These are phyloP conservation scores for Hypericum androsaemum DNA, from an alignment of 345 rosid species.

Conservation along the genomic window DNA sequence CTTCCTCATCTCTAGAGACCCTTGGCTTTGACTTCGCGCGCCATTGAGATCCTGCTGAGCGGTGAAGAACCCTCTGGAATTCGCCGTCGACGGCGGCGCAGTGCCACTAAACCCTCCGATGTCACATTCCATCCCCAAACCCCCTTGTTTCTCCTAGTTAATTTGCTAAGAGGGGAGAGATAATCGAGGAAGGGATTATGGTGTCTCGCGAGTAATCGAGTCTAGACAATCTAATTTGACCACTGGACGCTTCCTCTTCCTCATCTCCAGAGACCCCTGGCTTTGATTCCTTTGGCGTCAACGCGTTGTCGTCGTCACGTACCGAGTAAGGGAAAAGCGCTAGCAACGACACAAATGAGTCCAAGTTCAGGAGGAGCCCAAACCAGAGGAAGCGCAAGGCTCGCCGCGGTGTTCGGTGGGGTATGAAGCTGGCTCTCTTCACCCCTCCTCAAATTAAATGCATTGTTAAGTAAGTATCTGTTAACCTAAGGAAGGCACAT, in stretches of 20 bases:
- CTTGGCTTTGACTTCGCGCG: constrained; percentile 13
- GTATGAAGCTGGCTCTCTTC: constrained; percentile 69
- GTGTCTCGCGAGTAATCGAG: too few species aligned
- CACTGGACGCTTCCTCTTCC: too few species aligned
- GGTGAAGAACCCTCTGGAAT: constrained; percentile 36
- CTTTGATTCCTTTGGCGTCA: too few species aligned
- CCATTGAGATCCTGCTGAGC: constrained; percentile 45
- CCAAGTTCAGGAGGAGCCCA: constrained; percentile 47
- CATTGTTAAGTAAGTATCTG: constrained; percentile 52
- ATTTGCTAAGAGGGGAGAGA: too few species aligned
- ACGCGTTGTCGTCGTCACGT: constrained; percentile 20
- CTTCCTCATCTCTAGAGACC: constrained; percentile 25
- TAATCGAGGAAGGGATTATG: too few species aligned
- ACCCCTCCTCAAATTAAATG: constrained; percentile 56
- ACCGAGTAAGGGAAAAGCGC: constrained; percentile 15
- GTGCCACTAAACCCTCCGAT: too few species aligned
- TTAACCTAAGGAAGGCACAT: too few species aligned
- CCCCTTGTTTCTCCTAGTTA: too few species aligned
- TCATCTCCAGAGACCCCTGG: too few species aligned
- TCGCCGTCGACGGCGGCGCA: constrained; percentile 33
- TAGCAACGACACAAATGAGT: constrained; percentile 28
- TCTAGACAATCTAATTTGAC: too few species aligned
- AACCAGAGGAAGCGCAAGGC: constrained; percentile 90
- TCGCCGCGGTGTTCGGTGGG: constrained; percentile 80
- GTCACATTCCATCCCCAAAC: too few species aligned